Evolutionary conservation across 1,284 basidiomycete species (phyloP).

Genomic region (Leccinum pachyderme): DNA sequence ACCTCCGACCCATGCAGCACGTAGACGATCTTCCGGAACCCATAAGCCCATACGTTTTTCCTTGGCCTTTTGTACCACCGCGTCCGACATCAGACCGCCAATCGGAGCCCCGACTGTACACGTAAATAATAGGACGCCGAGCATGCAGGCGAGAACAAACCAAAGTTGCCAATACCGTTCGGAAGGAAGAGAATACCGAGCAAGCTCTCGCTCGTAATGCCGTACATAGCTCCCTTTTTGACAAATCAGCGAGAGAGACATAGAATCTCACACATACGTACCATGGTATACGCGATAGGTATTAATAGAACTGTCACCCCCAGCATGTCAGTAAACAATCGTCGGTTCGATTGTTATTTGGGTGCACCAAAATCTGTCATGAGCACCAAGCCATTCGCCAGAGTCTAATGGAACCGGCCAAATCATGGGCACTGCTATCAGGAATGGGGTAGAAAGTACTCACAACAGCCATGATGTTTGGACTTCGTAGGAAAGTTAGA

Average conservation of each 20-base stretch:
- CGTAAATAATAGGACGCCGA: neutral
- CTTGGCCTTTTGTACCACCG: conserved; percentile 44
- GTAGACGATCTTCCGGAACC: conserved; percentile 62
- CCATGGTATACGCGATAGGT: conserved; percentile 35
- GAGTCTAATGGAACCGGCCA: conserved; percentile 32
- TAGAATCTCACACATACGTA: conserved; percentile 14
- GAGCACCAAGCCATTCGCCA: conserved; percentile 39
- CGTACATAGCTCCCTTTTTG: conserved; percentile 52
- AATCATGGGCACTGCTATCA: neutral
- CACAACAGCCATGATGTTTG: conserved; percentile 56
- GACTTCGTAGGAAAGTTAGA: conserved; percentile 53
- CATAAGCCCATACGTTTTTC: conserved; percentile 46
- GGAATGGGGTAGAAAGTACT: conserved; percentile 31
- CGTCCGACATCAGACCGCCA: conserved; percentile 54
- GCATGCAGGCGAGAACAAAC: conserved; percentile 27
- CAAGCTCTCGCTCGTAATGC: conserved; percentile 56
- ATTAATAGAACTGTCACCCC: conserved; percentile 35
- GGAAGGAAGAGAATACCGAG: conserved; percentile 63
- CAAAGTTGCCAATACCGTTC: conserved; percentile 58
- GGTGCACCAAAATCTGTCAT: conserved; percentile 46
- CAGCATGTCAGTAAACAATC: neutral
- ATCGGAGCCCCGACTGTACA: conserved; percentile 49
- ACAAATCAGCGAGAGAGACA: conserved; percentile 1
- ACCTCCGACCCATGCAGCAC: conserved; percentile 46
- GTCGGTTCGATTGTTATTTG: too few relatives aligned